Percentiles rank a stretch among this genome's conserved stretches.
These are phyloP conservation scores for Globisporangium echinulatum DNA, from an alignment of 352 stramenopile species.

Conservation along the genomic window DNA sequence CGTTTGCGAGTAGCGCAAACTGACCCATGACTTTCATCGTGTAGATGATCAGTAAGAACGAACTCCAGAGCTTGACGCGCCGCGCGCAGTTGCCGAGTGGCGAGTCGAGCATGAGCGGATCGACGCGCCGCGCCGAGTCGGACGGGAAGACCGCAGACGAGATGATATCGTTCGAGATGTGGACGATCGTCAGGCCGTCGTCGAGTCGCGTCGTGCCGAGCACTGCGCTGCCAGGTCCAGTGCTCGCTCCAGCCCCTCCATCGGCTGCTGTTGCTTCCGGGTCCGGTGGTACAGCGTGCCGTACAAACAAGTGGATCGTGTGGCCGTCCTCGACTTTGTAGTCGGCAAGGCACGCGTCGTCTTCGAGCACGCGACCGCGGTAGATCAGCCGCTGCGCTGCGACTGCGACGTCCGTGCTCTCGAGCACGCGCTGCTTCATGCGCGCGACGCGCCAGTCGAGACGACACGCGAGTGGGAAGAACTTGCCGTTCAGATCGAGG, in stretches of 20 bases:
- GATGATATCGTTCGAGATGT: constrained; percentile 76
- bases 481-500: constrained; percentile 81
- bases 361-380: constrained; percentile 82
- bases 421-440: constrained; percentile 69
- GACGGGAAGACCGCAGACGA: constrained; percentile 83
- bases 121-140: constrained; percentile 71
- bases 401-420: constrained; percentile 64
- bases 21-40: constrained; percentile 88
- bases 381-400: constrained; percentile 88
- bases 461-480: constrained; percentile 64
- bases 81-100: constrained; percentile 73
- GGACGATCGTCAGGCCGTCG: constrained; percentile 54
- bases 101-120: constrained; percentile 82
- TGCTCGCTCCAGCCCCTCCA: constrained; percentile 18
- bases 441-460: constrained; percentile 57
- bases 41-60: constrained; percentile 85
- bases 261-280: constrained; percentile 46
- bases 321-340: constrained; percentile 91
- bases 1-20: constrained; percentile 76
- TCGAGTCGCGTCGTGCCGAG: constrained; percentile 25
- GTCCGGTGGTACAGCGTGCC: constrained; percentile 51
- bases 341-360: constrained; percentile 54
- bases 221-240: neutral
- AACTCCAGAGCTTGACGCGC: constrained; percentile 84
- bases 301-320: constrained; percentile 89